These are phyloP conservation scores for Ustanciosporium gigantosporum DNA, from an alignment of 1,284 basidiomycete species.

Conservation along the genomic window DNA sequence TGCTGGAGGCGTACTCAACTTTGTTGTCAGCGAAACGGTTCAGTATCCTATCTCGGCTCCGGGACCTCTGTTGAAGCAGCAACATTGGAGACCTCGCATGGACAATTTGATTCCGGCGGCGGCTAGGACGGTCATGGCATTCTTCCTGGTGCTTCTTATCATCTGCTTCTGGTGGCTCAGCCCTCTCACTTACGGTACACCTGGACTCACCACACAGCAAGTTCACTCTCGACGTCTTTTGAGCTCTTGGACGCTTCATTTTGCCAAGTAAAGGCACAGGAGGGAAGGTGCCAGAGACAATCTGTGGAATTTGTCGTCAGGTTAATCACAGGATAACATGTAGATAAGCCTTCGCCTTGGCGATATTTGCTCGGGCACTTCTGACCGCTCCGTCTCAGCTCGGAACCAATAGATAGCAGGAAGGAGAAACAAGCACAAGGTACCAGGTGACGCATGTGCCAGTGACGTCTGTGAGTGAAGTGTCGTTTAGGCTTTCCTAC, in stretches of 20 bases:
- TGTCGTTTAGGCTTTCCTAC: slow-evolving; percentile 2
- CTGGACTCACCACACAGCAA: slow-evolving; percentile 30
- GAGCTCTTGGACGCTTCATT: slow-evolving; percentile 52
- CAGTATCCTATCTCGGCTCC: slow-evolving; percentile 83
- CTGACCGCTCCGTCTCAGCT: too few relatives aligned
- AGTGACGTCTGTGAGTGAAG: too few relatives aligned
- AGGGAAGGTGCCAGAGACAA: too few relatives aligned
- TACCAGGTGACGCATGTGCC: too few relatives aligned
- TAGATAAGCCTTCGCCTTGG: too few relatives aligned
- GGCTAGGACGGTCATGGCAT: slow-evolving; percentile 10
- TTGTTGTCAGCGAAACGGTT: slow-evolving; percentile 72
- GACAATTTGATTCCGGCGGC: slow-evolving; percentile 18
- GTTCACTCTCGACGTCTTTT: slow-evolving; percentile 36
- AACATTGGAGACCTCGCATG: slow-evolving; percentile 19
- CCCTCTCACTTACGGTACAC: slow-evolving; percentile 54
- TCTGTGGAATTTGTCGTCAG: too few relatives aligned
- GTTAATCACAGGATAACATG: too few relatives aligned
- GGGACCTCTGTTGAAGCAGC: slow-evolving; percentile 63
- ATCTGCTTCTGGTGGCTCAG: slow-evolving; percentile 46
- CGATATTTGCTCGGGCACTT: too few relatives aligned
- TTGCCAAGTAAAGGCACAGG: slow-evolving; percentile 28
- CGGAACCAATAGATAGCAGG: too few relatives aligned
- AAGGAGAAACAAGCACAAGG: too few relatives aligned
- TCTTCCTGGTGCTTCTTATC: slow-evolving; percentile 18
- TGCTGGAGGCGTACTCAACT: slow-evolving; percentile 88